Base-by-base conservation (phyloP, 2,329 filamentous ascomycete species). In the Elsinoe ampelina region DNA sequence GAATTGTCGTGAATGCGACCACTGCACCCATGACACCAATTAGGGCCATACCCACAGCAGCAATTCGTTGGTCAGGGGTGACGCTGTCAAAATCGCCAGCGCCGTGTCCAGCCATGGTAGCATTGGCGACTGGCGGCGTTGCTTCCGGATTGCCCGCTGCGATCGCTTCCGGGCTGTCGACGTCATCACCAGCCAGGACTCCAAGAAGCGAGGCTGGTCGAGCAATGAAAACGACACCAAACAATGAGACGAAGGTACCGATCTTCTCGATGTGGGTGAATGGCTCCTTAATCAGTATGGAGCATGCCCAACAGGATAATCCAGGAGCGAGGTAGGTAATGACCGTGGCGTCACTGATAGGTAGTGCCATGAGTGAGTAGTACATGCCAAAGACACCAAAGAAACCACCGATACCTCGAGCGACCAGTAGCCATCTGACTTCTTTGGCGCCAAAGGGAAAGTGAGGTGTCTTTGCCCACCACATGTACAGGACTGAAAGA, bases 261-360 rank as follows among this genome's bases (percentile, higher is more conserved):
- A 92, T 75, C 67, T 89, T 86, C 68, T 95, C 89, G 39, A 80
- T 80, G 20, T 82, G 77, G 1, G 87, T 89, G 67, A 92, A 95
- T 0, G 86, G 85, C 63, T 95, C 89, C 54, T 83, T 80, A 57
- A 85, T 79, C 36, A 91, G 72, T 57, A 90, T 75, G 35, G 86
- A 89, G 68, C 89, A 95, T 15, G 86, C 79, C 73, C 91, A 89
- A 58, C 87, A 89, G 17, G 88, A 81, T 5, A 95, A 77, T 12
- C 85, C 85, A 0, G 91, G 91, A 0, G 86, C 82, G 5, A 95
- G 77, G 67, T 95, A 96, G 7, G 89, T 93, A 55, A 96, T 85
- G 34, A 95, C 90, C 0, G 88, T 93, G 1, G 90, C 89, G 68
- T 95, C 90, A 13, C 89, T 86, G 1, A 95, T 78, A 0, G 89